phyloP scores from a whole-genome alignment of 345 rosid species.

The Rhodamnia argentea region DNA sequence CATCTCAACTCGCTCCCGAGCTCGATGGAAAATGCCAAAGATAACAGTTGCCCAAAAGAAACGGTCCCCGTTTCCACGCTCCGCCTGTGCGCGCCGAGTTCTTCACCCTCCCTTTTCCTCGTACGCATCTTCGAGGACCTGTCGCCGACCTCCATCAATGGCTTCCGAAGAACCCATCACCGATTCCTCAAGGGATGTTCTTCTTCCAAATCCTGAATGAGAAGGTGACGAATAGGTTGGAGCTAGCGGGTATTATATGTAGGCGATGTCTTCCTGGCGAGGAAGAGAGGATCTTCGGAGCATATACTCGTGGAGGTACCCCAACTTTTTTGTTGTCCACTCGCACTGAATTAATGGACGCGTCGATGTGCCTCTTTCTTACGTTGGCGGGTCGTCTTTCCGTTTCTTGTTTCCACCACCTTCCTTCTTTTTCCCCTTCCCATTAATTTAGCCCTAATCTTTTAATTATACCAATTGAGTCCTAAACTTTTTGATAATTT shows the following conservation, averaged over 20 bases:
- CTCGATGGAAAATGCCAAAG: neutral
- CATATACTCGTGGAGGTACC: neutral
- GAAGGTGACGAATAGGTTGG: neutral
- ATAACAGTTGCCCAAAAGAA: neutral
- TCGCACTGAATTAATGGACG: neutral
- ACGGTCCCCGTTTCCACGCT: neutral
- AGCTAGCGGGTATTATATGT: neutral
- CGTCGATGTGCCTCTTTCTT: neutral
- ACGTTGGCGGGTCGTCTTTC: neutral
- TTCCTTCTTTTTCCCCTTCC: neutral
- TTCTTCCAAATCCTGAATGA: neutral
- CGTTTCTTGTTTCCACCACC: neutral
- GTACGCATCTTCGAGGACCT: neutral
- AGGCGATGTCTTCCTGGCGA: neutral
- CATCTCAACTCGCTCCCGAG: neutral
- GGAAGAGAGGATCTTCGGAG: neutral
- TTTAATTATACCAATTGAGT: too few species aligned
- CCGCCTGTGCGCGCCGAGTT: neutral
- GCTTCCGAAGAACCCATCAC: neutral
- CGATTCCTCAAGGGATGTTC: neutral
- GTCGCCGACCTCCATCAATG: neutral
- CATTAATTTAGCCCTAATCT: neutral
- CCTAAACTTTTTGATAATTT: too few species aligned
- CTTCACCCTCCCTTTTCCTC: neutral
- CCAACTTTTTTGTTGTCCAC: neutral